Base-by-base conservation (phyloP, 495 filamentous ascomycete species). In the Podospora pseudopauciseta region DNA sequence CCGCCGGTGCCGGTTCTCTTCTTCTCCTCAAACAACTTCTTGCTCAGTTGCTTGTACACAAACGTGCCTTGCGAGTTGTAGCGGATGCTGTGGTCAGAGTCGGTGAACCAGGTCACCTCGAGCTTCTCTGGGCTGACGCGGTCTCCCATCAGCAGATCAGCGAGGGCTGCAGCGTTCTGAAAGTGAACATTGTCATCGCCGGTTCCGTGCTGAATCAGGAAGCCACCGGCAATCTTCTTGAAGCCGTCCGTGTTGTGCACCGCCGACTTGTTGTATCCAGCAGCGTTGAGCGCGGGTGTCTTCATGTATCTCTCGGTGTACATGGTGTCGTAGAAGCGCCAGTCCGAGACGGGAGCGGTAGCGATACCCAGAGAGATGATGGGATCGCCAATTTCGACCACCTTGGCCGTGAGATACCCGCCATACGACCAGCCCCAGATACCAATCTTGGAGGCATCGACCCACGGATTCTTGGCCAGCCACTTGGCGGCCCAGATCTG, bases 301-400 rank as follows among this genome's bases (percentile, higher is more conserved):
- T 88, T 87, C 86, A 89, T 89, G 73, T 87, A 89, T 32, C 87
- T 79, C 76, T 89, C 86, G 11, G 87, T 87, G 77, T 89, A 89
- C 76, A 89, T 83, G 66, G 73, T 81, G 69, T 89, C 86, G 76
- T 89, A 89, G 75, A 87, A 85, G 3, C 85, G 78, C 87, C 86
- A 88, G 72, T 88, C 86, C 16, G 76, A 79, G 3, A 86, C 84
- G 0, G 85, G 86, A 0, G 86, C 85, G 0, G 84, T 84, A 60
- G 85, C 82, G 4, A 88, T 49, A 1, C 80, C 86, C 19, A 86
- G 73, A 0, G 84, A 79, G 68, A 88, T 86, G 32, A 78, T 80
- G 32, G 80, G 78, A n/a, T 82, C 80, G 66, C 82, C 76, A 0
- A 78, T 73, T 68, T 88, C 86, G 7, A 88, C 72, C 0, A 86